Conservation (phyloP, 495 filamentous ascomycete genomes). For the Penicillium arizonense region DNA sequence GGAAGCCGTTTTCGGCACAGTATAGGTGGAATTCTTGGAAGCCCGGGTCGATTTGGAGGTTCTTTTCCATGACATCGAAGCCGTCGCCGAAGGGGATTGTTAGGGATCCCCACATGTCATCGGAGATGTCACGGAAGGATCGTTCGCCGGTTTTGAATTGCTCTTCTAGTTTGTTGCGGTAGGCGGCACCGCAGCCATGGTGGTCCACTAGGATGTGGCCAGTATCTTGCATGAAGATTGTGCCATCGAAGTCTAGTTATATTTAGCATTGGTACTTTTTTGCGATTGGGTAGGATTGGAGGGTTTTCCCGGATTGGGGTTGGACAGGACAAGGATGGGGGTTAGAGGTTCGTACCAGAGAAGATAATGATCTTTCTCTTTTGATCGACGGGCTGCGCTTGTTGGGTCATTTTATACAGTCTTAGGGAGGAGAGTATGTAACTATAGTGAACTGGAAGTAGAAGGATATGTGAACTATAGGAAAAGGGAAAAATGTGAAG, state of each 20-base stretch:
- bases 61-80: conserved; percentile 65
- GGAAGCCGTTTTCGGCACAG: conserved; percentile 62
- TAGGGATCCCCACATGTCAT: conserved; percentile 75
- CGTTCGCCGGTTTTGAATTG: conserved; percentile 67
- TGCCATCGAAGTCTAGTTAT: conserved; percentile 67
- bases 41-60: conserved; percentile 62
- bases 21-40: conserved; percentile 67
- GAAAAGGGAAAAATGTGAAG: neutral
- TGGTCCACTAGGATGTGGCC: conserved; percentile 71
- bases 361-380: conserved; percentile 34
- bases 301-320: neutral
- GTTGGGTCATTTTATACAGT: conserved; percentile 14
- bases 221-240: conserved; percentile 78
- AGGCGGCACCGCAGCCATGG: conserved; percentile 60
- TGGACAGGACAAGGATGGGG: neutral
- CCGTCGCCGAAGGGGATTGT: conserved; percentile 71
- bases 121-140: conserved; percentile 70
- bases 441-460: neutral
- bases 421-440: neutral
- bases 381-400: neutral
- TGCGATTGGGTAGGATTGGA: neutral
- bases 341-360: conserved; percentile 20
- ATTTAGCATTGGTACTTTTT: conserved; percentile 4
- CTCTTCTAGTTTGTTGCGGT: conserved; percentile 57
- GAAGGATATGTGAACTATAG: neutral